Evolutionary conservation across 2,329 filamentous ascomycete species (phyloP).

Genomic region (Pyrenochaeta sp.): DNA sequence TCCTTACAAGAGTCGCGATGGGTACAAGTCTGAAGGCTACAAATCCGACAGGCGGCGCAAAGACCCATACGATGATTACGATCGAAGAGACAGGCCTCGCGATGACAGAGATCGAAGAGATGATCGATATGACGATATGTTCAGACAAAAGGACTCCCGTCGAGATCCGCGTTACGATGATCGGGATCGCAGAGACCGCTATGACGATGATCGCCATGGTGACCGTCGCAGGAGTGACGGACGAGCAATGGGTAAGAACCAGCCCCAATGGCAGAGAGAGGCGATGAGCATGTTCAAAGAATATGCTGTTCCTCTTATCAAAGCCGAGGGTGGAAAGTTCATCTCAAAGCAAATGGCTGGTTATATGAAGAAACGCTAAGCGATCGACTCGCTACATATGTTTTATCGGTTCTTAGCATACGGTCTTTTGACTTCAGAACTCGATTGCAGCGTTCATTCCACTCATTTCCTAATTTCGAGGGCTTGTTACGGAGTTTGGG

Average conservation of each 20-base stretch:
- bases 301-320: conserved; percentile 45
- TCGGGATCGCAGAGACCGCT: conserved; percentile 20
- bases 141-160: conserved; percentile 16
- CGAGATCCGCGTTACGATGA: conserved; percentile 26
- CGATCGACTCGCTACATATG: neutral
- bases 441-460: neutral
- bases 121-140: conserved; percentile 30
- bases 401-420: neutral
- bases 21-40: conserved; percentile 32
- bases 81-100: conserved; percentile 11
- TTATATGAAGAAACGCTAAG: conserved; percentile 25
- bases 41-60: conserved; percentile 23
- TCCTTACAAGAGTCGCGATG: conserved; percentile 27
- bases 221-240: conserved; percentile 17
- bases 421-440: neutral
- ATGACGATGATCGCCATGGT: conserved; percentile 24
- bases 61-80: conserved; percentile 20
- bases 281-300: conserved; percentile 43
- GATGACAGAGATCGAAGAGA: conserved; percentile 23
- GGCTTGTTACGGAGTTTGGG: neutral
- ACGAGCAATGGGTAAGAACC: conserved; percentile 20
- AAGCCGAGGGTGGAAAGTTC: conserved; percentile 42
- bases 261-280: conserved; percentile 42
- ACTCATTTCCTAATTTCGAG: neutral
- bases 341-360: conserved; percentile 39